phyloP scores from a whole-genome alignment of 306 rosid species.

The Lathyrus sativus region DNA sequence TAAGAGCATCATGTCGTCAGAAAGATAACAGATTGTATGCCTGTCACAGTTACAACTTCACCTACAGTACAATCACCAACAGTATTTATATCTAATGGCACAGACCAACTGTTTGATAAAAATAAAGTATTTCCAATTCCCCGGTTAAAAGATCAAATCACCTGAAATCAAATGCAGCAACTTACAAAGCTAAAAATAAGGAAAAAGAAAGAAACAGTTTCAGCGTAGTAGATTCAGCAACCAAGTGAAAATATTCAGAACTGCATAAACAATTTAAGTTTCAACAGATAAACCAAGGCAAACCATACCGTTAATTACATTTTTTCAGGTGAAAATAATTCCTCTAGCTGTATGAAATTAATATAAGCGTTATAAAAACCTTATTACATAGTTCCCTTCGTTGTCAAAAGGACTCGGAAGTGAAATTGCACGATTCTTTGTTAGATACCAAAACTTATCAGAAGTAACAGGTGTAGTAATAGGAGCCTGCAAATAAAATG shows the following conservation, averaged over 20 bases:
- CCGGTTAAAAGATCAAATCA: background rate
- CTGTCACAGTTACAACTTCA: constrained; percentile 24
- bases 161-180: background rate
- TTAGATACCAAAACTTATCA: constrained; percentile 88
- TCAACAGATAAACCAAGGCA: background rate
- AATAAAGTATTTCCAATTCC: background rate
- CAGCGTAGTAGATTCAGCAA: constrained; percentile 26
- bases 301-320: constrained; percentile 1
- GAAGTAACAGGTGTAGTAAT: constrained; percentile 78
- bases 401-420: constrained; percentile 79
- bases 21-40: constrained; percentile 19
- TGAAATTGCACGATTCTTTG: constrained; percentile 73
- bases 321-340: background rate
- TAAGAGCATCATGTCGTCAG: background rate
- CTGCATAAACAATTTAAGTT: background rate
- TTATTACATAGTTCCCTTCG: constrained; percentile 86
- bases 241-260: constrained; percentile 6
- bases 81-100: constrained; percentile 20
- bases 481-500: constrained; percentile 68
- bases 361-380: constrained; percentile 46
- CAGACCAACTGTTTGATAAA: background rate
- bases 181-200: background rate
- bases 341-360: constrained; percentile 1
- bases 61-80: constrained; percentile 12
- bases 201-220: constrained; percentile 14